Evolutionary conservation across 129 eudicot species (phyloP).

Genomic region (Silybum marianum): DNA sequence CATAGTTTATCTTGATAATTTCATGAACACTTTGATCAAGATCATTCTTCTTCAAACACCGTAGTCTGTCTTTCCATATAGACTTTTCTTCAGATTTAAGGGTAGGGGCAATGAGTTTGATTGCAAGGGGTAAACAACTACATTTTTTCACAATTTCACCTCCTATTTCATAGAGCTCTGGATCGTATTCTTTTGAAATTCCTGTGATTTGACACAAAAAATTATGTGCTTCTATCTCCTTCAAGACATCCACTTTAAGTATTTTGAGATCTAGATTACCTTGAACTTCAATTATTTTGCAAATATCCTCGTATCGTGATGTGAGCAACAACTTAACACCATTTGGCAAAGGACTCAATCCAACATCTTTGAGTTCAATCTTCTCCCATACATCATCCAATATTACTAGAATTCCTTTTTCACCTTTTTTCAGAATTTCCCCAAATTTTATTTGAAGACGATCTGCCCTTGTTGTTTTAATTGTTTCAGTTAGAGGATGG

Average conservation of each 20-base stretch:
- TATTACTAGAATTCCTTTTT: not conserved
- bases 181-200: not conserved
- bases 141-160: not conserved
- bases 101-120: not conserved
- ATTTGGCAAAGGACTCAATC: slow-evolving; percentile 11
- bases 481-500: not conserved
- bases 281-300: not conserved
- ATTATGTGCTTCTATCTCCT: not conserved
- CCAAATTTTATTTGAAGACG: not conserved
- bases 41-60: not conserved
- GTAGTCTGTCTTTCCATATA: not conserved
- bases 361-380: not conserved
- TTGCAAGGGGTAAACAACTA: slow-evolving; percentile 7
- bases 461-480: not conserved
- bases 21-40: not conserved
- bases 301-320: not conserved
- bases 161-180: not conserved
- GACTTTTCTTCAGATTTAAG: not conserved
- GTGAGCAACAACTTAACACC: not conserved
- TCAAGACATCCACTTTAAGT: not conserved
- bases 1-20: not conserved
- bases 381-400: not conserved
- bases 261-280: not conserved
- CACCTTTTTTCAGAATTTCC: not conserved
- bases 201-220: not conserved